Evolutionary conservation across 768 basidiomycete species (phyloP).

Genomic region (Trametopsis cervina): DNA sequence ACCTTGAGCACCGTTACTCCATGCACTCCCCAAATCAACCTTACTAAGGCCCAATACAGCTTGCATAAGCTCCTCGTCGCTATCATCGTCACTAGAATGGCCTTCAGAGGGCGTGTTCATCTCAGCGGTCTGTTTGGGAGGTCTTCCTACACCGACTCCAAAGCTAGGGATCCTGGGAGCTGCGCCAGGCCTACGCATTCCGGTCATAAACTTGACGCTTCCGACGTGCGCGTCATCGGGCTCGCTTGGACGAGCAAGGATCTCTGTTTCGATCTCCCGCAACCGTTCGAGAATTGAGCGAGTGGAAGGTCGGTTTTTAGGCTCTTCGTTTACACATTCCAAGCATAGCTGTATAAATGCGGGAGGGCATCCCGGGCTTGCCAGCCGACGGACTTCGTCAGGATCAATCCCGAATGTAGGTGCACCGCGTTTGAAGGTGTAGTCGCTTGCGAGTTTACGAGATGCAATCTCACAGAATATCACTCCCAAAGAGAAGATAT

Average conservation of each 20-base stretch:
- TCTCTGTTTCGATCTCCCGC: constrained; percentile 75
- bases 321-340: constrained; percentile 65
- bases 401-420: constrained; percentile 75
- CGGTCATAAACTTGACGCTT: constrained; percentile 77
- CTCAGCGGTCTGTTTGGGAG: constrained; percentile 35
- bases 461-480: constrained; percentile 90
- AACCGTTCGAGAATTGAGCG: constrained; percentile 75
- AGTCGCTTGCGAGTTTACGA: constrained; percentile 78
- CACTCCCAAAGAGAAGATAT: constrained; percentile 90
- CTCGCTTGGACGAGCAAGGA: constrained; percentile 59
- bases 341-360: constrained; percentile 72
- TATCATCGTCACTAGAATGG: constrained; percentile 43
- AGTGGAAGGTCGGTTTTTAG: constrained; percentile 65
- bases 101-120: constrained; percentile 29
- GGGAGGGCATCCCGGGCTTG: constrained; percentile 70
- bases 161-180: constrained; percentile 85
- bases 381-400: constrained; percentile 61
- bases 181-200: constrained; percentile 43
- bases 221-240: constrained; percentile 73
- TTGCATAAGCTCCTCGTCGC: constrained; percentile 62
- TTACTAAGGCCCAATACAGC: constrained; percentile 48
- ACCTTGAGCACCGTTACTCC: constrained; percentile 39
- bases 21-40: constrained; percentile 42
- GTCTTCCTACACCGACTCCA: constrained; percentile 61
- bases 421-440: constrained; percentile 67